Evolutionary conservation across 2,329 filamentous ascomycete genomes (phyloP), one percentile per base, ranked within the genome.

Genomic region (Tolypocladium paradoxum): DNA sequence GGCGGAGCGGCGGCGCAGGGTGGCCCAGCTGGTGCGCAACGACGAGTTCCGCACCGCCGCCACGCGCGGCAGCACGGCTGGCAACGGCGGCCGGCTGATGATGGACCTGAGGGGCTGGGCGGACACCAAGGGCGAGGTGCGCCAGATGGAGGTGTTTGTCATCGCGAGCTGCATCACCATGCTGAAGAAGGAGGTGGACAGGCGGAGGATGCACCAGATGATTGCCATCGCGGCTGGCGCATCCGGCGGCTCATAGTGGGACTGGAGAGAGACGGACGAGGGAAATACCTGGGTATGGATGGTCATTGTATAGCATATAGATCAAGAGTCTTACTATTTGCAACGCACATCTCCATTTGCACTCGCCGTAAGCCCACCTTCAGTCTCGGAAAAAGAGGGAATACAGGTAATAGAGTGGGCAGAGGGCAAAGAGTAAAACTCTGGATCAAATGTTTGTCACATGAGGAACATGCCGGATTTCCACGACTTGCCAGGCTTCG

Each of bases 131-230:
- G 65, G 61, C 7, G 65, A 68, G 46, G 58, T 52, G 3, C 60
- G 60, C 48, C 65, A 78, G 60, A 64, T 77, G 54, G 71, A 79
- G 59, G 68, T 73, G n/a, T 56, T 84, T 22, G 70, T 78, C 11
- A 72, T 84, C 20, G 73, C 76, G 45, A 83, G 77, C 18, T 81
- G 76, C 54, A 58, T 85, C 53, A 65, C 76, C 18, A 83, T 86
- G 81, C 63, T 85, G 58, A 85, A 85, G 75, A 81, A 78, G 65
- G 83, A 85, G 71, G 69, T 83, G 49, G 82, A 85, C 63, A 69
- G 82, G 43, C 69, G 79, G 57, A 70, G 79, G 54, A 62, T 71
- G 55, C 65, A 76, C 49, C 79, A 84, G 70, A 65, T 74, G 46
- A 72, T 73, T 53, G 65, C 73, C 4, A 71, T 81, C 51, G 68